Evolutionary conservation across 192 early-diverging fungal genomes (phyloP), one percentile per base, ranked within the genome.

Genomic region (Geosiphon pyriformis): DNA sequence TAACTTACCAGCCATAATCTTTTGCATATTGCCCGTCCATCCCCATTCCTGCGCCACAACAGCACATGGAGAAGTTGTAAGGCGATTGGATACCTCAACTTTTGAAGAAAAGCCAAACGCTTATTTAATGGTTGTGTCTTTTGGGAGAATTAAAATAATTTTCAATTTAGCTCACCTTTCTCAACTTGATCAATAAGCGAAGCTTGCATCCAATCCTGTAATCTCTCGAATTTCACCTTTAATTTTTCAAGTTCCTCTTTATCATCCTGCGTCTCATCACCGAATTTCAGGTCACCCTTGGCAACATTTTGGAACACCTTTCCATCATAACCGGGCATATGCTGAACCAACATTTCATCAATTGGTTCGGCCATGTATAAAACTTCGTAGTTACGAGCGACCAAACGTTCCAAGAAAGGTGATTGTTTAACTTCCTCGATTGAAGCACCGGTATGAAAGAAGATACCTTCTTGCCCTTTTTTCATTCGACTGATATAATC

Each of bases 401-500:
- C 70, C 17, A 97, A 82, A 25, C 87, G 84, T 76, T 96, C 97
- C 31, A 94, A 84, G 76, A 94, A 93, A n/a, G 97, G 97, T 35
- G 90, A 92, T 54, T 87, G 82, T 62, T 84, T 71, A 47, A 90
- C 83, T 58, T 89, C 81, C 26, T 88, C 78, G 12, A 90, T 74
- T 52, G 74, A 80, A 35, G 78, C 71, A 29, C 92, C 94, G 54
- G 93, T 88, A 29, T 93, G 70, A 70, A 87, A 95, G 70, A 89
- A 97, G 58, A 99, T 94, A 63, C 88, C 80, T 61, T 90, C 88
- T 78, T 99, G 97, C 42, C 84, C 87, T 56, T 83, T 83, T 76
- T 92, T 92, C 93, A 97, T 97, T 59, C 91, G 82, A 32, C 77
- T 76, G 37, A 95, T 81, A 70, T 99, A 99, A 47, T 85, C 84